phyloP scores from a whole-genome alignment of 2,329 filamentous ascomycete species.

The Ophiocordyceps camponoti-leonardi region DNA sequence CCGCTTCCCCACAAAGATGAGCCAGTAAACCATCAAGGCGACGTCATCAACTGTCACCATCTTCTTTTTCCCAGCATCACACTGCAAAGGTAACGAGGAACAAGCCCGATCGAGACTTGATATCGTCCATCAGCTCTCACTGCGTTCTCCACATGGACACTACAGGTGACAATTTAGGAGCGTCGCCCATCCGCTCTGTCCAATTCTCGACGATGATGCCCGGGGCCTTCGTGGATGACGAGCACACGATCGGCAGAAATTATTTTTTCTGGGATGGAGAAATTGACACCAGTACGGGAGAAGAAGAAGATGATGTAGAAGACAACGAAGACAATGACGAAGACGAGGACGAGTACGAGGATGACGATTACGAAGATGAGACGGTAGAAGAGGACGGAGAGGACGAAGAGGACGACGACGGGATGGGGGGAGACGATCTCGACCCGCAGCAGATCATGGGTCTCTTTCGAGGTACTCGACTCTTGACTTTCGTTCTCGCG shows the following conservation, averaged over 20 bases:
- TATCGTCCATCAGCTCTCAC: too few species aligned
- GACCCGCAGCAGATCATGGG: constrained; percentile 18
- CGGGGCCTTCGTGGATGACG: constrained; percentile 6
- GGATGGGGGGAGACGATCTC: constrained; percentile 6
- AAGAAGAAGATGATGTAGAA: constrained; percentile 2
- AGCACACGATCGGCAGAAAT: constrained; percentile 4
- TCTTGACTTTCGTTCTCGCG: neutral
- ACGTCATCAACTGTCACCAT: too few species aligned
- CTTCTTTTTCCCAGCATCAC: too few species aligned
- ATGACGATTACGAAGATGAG: constrained; percentile 6
- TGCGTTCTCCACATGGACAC: neutral
- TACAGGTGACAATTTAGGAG: neutral
- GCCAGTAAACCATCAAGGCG: too few species aligned
- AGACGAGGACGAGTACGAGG: constrained; percentile 3
- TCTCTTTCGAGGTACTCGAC: constrained; percentile 12
- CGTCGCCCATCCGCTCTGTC: neutral
- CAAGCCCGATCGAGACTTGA: too few species aligned
- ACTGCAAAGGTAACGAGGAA: too few species aligned
- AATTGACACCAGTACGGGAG: too few species aligned
- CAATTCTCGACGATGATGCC: constrained; percentile 1
- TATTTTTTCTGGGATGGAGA: constrained; percentile 3
- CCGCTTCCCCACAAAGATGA: too few species aligned
- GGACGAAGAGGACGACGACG: constrained; percentile 7
- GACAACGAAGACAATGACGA: constrained; percentile 9
- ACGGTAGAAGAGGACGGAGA: constrained; percentile 8